Conservation (phyloP, 345 rosid species). For the Hypericum perforatum region DNA sequence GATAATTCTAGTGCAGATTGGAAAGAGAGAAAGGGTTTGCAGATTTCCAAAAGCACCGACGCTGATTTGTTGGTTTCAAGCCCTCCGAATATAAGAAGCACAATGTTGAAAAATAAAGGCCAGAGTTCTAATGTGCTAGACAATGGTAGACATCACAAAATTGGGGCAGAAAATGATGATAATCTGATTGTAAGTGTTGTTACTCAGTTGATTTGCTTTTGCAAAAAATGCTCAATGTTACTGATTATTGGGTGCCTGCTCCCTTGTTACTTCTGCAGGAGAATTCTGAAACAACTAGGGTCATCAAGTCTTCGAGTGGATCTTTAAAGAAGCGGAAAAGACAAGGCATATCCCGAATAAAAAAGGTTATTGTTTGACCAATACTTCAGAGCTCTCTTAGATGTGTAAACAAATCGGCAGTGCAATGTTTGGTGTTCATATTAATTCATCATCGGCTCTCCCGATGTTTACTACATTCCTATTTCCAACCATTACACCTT, state of each 20-base stretch:
- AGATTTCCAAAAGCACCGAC: conserved; percentile 20
- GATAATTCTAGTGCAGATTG: conserved; percentile 29
- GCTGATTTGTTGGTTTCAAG: conserved; percentile 31
- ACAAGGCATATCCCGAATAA: conserved; percentile 56
- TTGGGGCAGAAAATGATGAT: conserved; percentile 35
- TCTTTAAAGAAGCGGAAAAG: conserved; percentile 65
- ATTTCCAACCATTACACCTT: no score
- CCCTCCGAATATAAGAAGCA: conserved; percentile 30
- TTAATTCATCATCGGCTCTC: no score
- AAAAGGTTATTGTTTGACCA: conserved; percentile 39
- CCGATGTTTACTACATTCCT: no score
- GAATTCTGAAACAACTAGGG: conserved; percentile 21
- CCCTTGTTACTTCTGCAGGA: conserved; percentile 10
- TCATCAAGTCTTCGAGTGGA: conserved; percentile 43
- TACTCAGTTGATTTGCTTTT: conserved; percentile 6
- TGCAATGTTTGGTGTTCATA: no score
- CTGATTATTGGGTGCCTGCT: conserved; percentile 3
- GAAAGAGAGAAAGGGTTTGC: conserved; percentile 25
- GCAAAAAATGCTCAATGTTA: background rate
- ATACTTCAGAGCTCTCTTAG: background rate
- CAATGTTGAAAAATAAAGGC: conserved; percentile 28
- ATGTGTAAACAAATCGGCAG: background rate
- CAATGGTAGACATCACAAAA: conserved; percentile 33
- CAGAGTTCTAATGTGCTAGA: conserved; percentile 35
- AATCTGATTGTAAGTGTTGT: conserved; percentile 42